Base-by-base conservation (phyloP, 345 rosid genomes). In the Citrus mangshanensis region DNA sequence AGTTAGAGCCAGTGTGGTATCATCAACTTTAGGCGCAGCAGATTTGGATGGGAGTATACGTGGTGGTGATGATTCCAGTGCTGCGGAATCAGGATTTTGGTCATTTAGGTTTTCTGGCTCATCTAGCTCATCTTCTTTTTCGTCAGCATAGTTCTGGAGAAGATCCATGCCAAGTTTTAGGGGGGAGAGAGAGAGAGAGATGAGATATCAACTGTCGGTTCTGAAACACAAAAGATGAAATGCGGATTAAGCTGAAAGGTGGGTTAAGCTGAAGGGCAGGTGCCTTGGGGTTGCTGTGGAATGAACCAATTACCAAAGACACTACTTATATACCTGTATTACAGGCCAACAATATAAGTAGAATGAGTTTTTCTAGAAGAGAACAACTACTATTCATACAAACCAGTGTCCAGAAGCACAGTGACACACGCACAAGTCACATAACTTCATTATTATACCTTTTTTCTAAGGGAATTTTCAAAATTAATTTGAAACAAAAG, bases 1-100 rank as follows among this genome's bases (percentile, higher is more conserved):
- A 3, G 98, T 86, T 25, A 96, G 93, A 71, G 99, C 95, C 0
- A 94, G 88, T 62, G 87, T 92, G 42, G 99, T 96, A 67, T 91
- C 97, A 80, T 96, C 99, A n/a, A 96, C 98, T 73, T 80, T 85
- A 2, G 97, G 99, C 6, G 99, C 98, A 19, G 97, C 82, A 62
- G 99, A 94, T 87, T 93, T 96, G 55, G 91, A 84, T 12, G 82
- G 85, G 49, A 92, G 82, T 86, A 91, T 88, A 38, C 89, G 93
- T 6, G 93, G 94, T 4, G 99, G 95, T 4, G 99, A 93, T 8
- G 95, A 88, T 4, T 59, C 65, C 58, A 62, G 38, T 4, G 81
- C 58, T 14, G 46, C 34, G 18, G 84, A 85, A 78, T 42, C 68
- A 61, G 85, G 78, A 82, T 80, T 78, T 73, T 72, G 80, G 51